Evolutionary conservation across 2,329 filamentous ascomycete genomes (phyloP), one percentile per base, ranked within the genome.

Genomic region (Monosporascus sp.): DNA sequence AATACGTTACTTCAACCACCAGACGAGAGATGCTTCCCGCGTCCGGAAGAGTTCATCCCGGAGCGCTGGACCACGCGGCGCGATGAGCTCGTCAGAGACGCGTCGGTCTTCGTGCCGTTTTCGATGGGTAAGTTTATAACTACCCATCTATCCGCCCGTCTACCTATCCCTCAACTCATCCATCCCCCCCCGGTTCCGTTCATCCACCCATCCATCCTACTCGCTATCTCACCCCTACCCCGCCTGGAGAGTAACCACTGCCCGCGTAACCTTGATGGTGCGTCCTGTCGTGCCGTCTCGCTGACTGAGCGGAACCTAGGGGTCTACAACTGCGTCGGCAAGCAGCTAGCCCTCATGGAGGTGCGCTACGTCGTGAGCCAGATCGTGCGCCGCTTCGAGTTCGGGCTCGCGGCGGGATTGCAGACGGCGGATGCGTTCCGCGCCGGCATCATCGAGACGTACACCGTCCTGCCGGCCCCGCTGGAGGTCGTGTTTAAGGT

Each of bases 311-410:
- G 31, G 9, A 35, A 3, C 63, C 59, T 1, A 41, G 38, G 38
- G 7, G 17, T 67, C 67, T 48, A 65, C 66, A 5, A 2, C 38
- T 72, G 71, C 41, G 66, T 68, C 1, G 71, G 71, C 1, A 72
- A 71, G 52, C 64, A 67, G 51, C 59, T 73, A 1, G 70, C 63
- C 0, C 55, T 73, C 38, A 68, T 71, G 63, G 68, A 71, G 51
- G n/a, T 56, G 4, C 28, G 54, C 28, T 35, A 38, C 17, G 48
- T 50, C 18, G 35, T 41, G 11, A 26, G 47, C 3, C 44, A 24
- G 28, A 54, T 56, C 37, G 3, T 56, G 35, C 48, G 41, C 18
- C 49, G 48, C 8, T 56, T 48, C 22, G 49, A 56, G 37, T 45
- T 56, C 49, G 22, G 11, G 9, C 28, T 54, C 28, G 51, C 52